These are phyloP conservation scores for Draba incana DNA, from an alignment of 345 rosid genomes.

Conservation along the genomic window DNA sequence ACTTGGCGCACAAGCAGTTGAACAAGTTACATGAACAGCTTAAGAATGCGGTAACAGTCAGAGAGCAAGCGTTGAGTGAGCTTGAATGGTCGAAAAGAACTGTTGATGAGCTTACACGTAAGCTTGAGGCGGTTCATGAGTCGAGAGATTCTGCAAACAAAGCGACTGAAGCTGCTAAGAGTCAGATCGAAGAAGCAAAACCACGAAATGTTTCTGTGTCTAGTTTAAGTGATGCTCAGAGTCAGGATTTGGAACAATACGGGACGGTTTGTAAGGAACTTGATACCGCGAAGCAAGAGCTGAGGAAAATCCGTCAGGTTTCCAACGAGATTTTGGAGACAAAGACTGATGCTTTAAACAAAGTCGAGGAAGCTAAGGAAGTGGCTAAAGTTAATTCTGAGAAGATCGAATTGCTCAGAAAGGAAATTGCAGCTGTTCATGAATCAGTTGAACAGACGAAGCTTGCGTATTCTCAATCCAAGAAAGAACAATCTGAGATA, in stretches of 20 bases:
- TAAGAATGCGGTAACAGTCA: slow-evolving; percentile 71
- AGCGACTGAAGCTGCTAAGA: slow-evolving; percentile 72
- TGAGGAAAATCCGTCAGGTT: slow-evolving; percentile 69
- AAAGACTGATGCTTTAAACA: slow-evolving; percentile 61
- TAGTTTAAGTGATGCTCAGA: slow-evolving; percentile 46
- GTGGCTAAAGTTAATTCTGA: slow-evolving; percentile 62
- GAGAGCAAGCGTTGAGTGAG: slow-evolving; percentile 73
- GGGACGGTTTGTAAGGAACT: slow-evolving; percentile 60
- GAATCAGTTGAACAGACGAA: slow-evolving; percentile 85
- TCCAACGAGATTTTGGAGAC: slow-evolving; percentile 55
- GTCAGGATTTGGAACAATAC: slow-evolving; percentile 67
- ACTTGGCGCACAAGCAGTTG: slow-evolving; percentile 78
- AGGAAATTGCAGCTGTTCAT: slow-evolving; percentile 71
- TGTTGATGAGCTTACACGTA: slow-evolving; percentile 64
- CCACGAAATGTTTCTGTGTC: slow-evolving; percentile 44
- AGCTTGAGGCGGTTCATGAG: slow-evolving; percentile 58
- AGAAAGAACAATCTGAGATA: slow-evolving; percentile 70
- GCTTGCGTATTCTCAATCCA: slow-evolving; percentile 67
- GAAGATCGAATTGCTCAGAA: slow-evolving; percentile 70
- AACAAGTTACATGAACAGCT: slow-evolving; percentile 73
- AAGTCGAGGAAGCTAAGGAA: slow-evolving; percentile 66
- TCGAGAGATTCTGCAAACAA: slow-evolving; percentile 64
- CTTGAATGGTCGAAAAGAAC: slow-evolving; percentile 75
- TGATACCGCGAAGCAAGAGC: slow-evolving; percentile 77
- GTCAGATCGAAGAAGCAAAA: slow-evolving; percentile 58